Conservation (phyloP, 192 early-diverging fungal species). For the Paraglomus brasilianum region DNA sequence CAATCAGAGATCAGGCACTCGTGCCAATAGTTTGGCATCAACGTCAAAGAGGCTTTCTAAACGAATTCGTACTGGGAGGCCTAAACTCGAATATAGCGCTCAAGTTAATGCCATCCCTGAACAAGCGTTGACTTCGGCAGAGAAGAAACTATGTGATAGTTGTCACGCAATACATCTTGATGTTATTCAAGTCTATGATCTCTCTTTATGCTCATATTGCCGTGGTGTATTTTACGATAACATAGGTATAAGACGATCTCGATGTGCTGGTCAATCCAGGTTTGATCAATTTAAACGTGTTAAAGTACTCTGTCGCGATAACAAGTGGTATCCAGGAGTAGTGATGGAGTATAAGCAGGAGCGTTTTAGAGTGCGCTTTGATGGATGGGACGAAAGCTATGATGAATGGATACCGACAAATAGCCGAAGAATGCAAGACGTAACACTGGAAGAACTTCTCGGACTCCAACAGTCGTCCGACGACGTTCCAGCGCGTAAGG, state of each 20-base stretch:
- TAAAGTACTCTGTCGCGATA: conserved; percentile 44
- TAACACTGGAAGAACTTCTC: conserved; percentile 33
- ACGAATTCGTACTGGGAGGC: neutral
- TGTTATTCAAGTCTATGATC: conserved; percentile 20
- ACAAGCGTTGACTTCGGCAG: neutral
- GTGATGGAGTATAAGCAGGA: conserved; percentile 44
- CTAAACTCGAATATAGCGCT: too few relatives aligned
- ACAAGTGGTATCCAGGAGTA: conserved; percentile 48
- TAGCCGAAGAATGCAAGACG: conserved; percentile 43
- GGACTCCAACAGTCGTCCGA: neutral
- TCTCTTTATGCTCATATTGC: conserved; percentile 28
- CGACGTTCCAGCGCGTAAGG: neutral
- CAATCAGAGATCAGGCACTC: neutral
- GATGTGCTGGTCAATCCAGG: conserved; percentile 34
- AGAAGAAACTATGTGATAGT: conserved; percentile 22
- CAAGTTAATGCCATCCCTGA: too few relatives aligned
- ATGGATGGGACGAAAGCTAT: conserved; percentile 50
- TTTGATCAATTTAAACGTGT: conserved; percentile 42
- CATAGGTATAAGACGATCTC: neutral
- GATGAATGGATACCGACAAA: conserved; percentile 58
- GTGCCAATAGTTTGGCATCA: neutral
- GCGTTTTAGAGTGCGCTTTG: conserved; percentile 50
- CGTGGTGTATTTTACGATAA: conserved; percentile 20
- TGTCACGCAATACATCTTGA: conserved; percentile 28
- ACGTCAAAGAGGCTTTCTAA: neutral